These are phyloP conservation scores for Trichoderma gamsii DNA, from an alignment of 495 filamentous ascomycete species.

Conservation along the genomic window DNA sequence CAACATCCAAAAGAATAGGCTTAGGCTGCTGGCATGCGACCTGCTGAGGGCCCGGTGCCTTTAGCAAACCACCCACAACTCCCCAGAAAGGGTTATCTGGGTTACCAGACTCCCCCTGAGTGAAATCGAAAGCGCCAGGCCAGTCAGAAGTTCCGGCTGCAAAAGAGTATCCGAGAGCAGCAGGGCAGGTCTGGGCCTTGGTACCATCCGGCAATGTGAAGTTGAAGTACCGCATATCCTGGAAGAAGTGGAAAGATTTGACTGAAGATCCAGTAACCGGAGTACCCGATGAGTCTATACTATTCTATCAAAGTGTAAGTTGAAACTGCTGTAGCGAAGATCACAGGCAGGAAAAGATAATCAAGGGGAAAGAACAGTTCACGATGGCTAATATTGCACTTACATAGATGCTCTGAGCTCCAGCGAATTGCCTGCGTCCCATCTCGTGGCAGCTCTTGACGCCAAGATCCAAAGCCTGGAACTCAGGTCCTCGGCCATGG, in stretches of 20 bases:
- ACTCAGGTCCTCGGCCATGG: constrained; percentile 75
- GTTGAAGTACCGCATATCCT: constrained; percentile 52
- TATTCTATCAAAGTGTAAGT: constrained; percentile 28
- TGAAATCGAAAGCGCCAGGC: constrained; percentile 89
- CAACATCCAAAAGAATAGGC: constrained; percentile 83
- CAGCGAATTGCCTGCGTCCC: constrained; percentile 58
- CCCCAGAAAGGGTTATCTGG: constrained; percentile 78
- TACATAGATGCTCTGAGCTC: constrained; percentile 58
- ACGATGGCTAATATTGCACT: constrained; percentile 16
- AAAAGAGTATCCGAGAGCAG: constrained; percentile 88
- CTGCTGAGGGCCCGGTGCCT: constrained; percentile 65
- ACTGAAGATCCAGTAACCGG: constrained; percentile 46
- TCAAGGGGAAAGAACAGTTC: background rate
- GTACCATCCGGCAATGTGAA: constrained; percentile 75
- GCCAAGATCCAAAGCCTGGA: constrained; percentile 61
- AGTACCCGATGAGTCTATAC: constrained; percentile 37
- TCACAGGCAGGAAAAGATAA: background rate
- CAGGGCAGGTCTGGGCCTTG: constrained; percentile 71
- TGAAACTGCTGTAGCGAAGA: background rate
- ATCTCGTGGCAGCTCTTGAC: constrained; percentile 71
- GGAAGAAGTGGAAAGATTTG: constrained; percentile 60
- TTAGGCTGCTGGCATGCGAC: constrained; percentile 75
- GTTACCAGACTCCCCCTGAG: constrained; percentile 66
- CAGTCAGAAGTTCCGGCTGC: constrained; percentile 91
- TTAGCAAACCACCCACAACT: constrained; percentile 66